Percentiles rank a stretch among this genome's conserved stretches.
phyloP scores from a whole-genome alignment of 1,284 basidiomycete genomes.

The Marasmius fiardii region DNA sequence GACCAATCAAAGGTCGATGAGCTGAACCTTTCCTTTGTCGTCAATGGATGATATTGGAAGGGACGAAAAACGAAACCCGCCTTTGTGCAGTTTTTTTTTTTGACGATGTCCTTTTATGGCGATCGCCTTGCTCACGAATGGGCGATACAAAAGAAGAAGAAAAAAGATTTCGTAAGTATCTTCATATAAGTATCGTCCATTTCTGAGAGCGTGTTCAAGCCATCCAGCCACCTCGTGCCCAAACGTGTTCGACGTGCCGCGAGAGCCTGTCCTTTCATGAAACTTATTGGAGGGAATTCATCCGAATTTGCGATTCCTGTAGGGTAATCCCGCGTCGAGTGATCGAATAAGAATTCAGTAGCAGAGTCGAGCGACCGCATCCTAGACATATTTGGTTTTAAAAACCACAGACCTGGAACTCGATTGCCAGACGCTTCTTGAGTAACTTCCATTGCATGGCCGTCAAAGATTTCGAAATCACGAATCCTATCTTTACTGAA shows the following conservation, averaged over 20 bases:
- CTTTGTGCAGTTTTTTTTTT: too few species aligned
- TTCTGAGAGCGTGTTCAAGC: slow-evolving; percentile 27
- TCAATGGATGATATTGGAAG: too few species aligned
- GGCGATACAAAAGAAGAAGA: too few species aligned
- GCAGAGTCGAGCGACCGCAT: slow-evolving; percentile 41
- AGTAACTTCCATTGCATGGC: slow-evolving; percentile 38
- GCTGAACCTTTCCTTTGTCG: too few species aligned
- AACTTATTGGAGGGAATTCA: slow-evolving; percentile 28
- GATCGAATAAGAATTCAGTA: slow-evolving; percentile 38
- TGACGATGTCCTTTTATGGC: too few species aligned
- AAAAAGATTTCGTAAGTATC: too few species aligned
- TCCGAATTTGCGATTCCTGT: too few species aligned
- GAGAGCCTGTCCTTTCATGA: slow-evolving; percentile 12
- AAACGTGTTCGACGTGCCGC: slow-evolving; percentile 2
- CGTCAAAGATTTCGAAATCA: slow-evolving; percentile 50
- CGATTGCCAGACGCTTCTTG: slow-evolving; percentile 39
- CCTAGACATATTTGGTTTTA: slow-evolving; percentile 22
- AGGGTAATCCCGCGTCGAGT: slow-evolving; percentile 31
- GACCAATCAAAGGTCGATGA: too few species aligned
- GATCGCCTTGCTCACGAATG: too few species aligned
- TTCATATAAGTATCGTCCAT: too few species aligned
- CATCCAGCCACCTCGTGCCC: slow-evolving; percentile 23
- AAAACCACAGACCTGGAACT: slow-evolving; percentile 40
- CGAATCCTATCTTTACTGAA: slow-evolving; percentile 48
- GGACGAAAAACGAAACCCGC: too few species aligned